Conservation (phyloP, 208 protist species). For the Leishmania guyanensis region DNA sequence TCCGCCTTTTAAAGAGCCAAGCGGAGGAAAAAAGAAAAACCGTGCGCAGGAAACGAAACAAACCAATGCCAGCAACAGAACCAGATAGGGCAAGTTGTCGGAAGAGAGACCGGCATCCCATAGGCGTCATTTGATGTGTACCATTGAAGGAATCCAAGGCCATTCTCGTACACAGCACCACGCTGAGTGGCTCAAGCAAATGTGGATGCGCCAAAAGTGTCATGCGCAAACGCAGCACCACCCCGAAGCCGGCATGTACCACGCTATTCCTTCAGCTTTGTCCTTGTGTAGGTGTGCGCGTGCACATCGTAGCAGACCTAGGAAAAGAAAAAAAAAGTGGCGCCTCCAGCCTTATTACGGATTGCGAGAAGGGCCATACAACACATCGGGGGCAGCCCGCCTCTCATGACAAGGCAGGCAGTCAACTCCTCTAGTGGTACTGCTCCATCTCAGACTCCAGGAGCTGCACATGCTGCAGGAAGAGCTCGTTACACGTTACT, state of each 20-base stretch:
- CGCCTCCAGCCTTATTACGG: background rate
- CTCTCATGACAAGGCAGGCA: background rate
- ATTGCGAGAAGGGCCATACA: background rate
- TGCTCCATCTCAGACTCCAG: conserved; percentile 26
- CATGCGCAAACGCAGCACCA: background rate
- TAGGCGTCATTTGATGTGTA: background rate
- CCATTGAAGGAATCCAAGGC: background rate
- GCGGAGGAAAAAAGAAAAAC: background rate
- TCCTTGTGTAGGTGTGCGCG: background rate
- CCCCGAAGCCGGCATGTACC: background rate
- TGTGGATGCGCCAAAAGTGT: background rate
- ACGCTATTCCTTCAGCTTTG: background rate
- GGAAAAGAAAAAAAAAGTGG: background rate
- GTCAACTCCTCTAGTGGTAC: background rate
- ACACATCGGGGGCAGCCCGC: background rate
- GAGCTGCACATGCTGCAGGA: conserved; percentile 47
- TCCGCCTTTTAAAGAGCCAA: background rate
- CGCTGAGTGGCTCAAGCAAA: background rate
- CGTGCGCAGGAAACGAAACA: background rate
- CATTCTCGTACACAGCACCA: background rate
- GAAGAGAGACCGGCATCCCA: background rate
- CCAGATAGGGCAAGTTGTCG: background rate
- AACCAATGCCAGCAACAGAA: background rate
- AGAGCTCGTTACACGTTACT: conserved; percentile 39
- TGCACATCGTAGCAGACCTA: background rate